Base-by-base conservation (phyloP, 768 basidiomycete genomes). In the Pholiota microspora region DNA sequence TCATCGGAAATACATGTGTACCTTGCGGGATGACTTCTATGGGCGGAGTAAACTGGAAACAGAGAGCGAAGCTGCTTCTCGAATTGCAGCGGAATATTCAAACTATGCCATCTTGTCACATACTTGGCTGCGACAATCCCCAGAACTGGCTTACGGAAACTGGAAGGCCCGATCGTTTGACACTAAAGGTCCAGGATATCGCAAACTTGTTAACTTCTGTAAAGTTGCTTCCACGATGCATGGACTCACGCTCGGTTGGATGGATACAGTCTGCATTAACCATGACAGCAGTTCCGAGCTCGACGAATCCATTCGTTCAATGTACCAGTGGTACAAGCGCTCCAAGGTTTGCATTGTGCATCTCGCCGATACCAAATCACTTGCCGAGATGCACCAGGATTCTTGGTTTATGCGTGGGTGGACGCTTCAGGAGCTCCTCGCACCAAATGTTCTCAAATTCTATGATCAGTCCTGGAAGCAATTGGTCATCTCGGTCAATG, bases 191-290 rank as follows among this genome's bases (percentile, higher is more conserved):
- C 34, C 16, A 0, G 49, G 49, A 35, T 35, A 50, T 9, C 34
- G n/a, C 3, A 54, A 54, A 27, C 24, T 54, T 1, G 27, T 38
- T 3, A 54, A 48, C 5, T 54, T 47, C 23, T 54, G 53, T 29
- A 15, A 36, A 7, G 24, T 40, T n/a, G 4, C 49, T 7, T 32
- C 18, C 4, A 21, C 9, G 10, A 16, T 36, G 12, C 34, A 57
- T 18, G 24, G 24, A 3, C 18, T 49, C 32, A 18, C 40, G 2
- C 36, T 49, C 27, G 56, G 38, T 13, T 57, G 36, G 36, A 38
- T 38, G 36, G 36, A 38, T 18, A 38, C n/a, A 6, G 12, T 31
- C 29, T 31, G 29, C 12, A 31, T 31, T 12, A 31, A 31, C 29
- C 6, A 31, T 6, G 29, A 31, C 29, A 31, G 29, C 29, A 31